Evolutionary conservation across 768 basidiomycete genomes (phyloP), one percentile per base, ranked within the genome.

Genomic region (Lyophyllum atratum): DNA sequence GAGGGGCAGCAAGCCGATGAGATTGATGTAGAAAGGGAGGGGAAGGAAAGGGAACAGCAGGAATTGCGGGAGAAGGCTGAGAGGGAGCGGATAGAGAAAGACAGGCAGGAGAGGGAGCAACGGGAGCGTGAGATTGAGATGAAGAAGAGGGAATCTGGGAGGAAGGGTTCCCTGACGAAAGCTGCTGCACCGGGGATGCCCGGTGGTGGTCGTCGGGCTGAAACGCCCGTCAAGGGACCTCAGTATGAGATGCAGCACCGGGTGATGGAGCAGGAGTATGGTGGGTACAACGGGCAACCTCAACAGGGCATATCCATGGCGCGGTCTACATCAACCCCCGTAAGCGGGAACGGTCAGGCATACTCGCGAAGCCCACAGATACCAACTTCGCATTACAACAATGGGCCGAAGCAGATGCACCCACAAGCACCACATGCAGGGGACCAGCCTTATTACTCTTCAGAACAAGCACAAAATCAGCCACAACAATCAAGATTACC

Each of bases 171-270:
- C 25, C 77, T 95, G 64, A 92, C 89, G 40, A 93, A 92, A 70
- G 69, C 78, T 8, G 69, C 80, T 11, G 73, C 80, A 33, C 75
- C 80, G 17, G 78, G 80, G 19, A 71, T 76, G 46, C 72, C 76
- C 10, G 60, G 33, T 9, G 79, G 80, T 15, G 60, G 79, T 33
- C 83, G 93, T 29, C 79, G 85, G 44, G 92, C 90, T 8, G 95
- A 97, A 73, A 93, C 85, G 76, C 88, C 94, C 8, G 83, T 98
- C 52, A 86, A 87, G 59, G 86, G 91, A 4, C 93, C 95, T 37
- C 90, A 93, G 65, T 98, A 96, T 68, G 95, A 96, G 66, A 88
- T 92, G 84, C 95, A 98, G 69, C 90, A 93, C 70, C 86, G 90
- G 22, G 91, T 88, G 49, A 93, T 98, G 82, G 92, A 95, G 70